These are phyloP conservation scores for Camelina hispida DNA, from an alignment of 345 rosid species.

Conservation along the genomic window DNA sequence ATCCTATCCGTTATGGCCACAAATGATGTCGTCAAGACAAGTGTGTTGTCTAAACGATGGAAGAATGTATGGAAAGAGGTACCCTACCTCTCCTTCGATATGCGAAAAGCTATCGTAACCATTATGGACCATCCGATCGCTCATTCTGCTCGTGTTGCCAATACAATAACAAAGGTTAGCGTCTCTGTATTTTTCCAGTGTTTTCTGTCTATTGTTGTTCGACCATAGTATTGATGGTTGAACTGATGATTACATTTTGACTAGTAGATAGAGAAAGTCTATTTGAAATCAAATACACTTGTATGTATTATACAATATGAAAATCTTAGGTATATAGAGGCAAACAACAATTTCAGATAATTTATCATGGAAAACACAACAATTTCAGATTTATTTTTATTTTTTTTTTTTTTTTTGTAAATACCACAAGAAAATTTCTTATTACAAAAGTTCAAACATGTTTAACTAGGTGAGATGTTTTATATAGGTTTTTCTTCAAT, in stretches of 20 bases:
- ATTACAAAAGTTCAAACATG: not conserved
- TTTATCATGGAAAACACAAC: too few species aligned
- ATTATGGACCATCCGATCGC: not conserved
- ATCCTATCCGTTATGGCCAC: not conserved
- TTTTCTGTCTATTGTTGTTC: too few species aligned
- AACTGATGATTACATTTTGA: too few species aligned
- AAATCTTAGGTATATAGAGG: not conserved
- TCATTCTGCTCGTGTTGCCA: not conserved
- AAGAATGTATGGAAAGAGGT: conserved; percentile 12
- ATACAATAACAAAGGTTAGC: not conserved
- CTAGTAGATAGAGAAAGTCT: too few species aligned
- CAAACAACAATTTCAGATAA: not conserved
- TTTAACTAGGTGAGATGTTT: too few species aligned
- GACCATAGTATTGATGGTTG: too few species aligned
- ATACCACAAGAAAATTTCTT: not conserved
- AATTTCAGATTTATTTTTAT: too few species aligned
- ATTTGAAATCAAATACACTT: too few species aligned
- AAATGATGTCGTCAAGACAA: conserved; percentile 3
- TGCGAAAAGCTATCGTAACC: not conserved
- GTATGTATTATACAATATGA: not conserved
- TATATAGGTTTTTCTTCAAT: too few species aligned
- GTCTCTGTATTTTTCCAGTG: too few species aligned
- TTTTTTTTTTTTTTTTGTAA: too few species aligned
- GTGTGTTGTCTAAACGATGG: conserved; percentile 24
- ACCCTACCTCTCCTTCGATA: not conserved